Percentiles rank a stretch among this genome's conserved stretches.
These are phyloP conservation scores for Phlyctochytrium arcticum DNA, from an alignment of 192 early-diverging fungal genomes.

Conservation along the genomic window DNA sequence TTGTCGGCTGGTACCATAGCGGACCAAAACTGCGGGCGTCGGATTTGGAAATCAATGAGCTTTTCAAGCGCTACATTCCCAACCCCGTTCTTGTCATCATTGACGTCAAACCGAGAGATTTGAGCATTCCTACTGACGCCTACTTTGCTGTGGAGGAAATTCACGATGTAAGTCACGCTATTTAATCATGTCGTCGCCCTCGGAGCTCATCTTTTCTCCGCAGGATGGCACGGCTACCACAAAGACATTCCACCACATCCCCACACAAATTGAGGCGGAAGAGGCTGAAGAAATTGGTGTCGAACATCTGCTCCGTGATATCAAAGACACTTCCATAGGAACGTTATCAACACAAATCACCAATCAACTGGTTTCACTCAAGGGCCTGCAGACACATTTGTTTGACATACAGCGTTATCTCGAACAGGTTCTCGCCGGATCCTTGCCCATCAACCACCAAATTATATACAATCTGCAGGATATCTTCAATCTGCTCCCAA, in stretches of 20 bases:
- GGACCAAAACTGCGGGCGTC: constrained; percentile 95
- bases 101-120: constrained; percentile 89
- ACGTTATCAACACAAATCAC: constrained; percentile 90
- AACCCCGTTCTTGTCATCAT: constrained; percentile 98
- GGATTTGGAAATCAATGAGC: constrained; percentile 96
- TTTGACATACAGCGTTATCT: constrained; percentile 86
- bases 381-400: constrained; percentile 79
- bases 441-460: constrained; percentile 90
- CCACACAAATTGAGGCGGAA: constrained; percentile 93
- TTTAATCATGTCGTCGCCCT: background rate
- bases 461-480: constrained; percentile 99
- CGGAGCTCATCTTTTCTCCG: background rate
- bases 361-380: constrained; percentile 87
- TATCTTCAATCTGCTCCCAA: constrained; percentile 96
- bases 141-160: constrained; percentile 98
- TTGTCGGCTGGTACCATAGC: constrained; percentile 99
- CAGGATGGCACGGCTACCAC: constrained; percentile 96
- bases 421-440: constrained; percentile 77
- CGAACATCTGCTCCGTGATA: constrained; percentile 95
- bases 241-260: constrained; percentile 95
- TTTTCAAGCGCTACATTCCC: constrained; percentile 91
- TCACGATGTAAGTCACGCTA: constrained; percentile 75
- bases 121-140: constrained; percentile 93
- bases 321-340: constrained; percentile 96
- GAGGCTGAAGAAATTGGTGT: constrained; percentile 99